These are phyloP conservation scores for Penicillium diatomitis DNA, from an alignment of 495 filamentous ascomycete genomes.

Conservation along the genomic window DNA sequence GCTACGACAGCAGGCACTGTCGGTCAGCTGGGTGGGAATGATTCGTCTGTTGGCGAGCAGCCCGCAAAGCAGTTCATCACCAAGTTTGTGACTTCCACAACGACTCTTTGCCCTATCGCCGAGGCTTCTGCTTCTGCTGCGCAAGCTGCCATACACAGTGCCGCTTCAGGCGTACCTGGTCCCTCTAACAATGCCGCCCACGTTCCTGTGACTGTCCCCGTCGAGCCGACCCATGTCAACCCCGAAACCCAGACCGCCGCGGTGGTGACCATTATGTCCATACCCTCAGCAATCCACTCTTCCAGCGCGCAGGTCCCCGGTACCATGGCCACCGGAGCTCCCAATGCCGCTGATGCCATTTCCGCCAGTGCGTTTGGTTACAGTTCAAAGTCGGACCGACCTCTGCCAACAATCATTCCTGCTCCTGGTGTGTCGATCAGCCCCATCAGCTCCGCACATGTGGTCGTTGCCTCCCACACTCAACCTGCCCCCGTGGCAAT, in stretches of 20 bases:
- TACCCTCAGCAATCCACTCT: background rate
- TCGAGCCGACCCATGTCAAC: background rate
- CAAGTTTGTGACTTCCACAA: conserved; percentile 9
- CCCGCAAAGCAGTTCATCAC: conserved; percentile 2
- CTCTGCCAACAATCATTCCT: conserved; percentile 6
- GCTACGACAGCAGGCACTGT: background rate
- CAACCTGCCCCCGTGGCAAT: conserved; percentile 1
- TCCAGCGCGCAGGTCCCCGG: background rate
- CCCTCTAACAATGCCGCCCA: background rate
- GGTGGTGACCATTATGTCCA: background rate
- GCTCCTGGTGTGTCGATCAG: conserved; percentile 1
- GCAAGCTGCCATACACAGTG: background rate
- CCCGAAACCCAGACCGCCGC: too few relatives aligned
- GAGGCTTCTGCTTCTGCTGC: background rate
- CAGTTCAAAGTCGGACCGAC: background rate
- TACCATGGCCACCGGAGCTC: background rate
- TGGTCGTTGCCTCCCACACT: conserved; percentile 1
- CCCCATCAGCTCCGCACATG: conserved; percentile 1
- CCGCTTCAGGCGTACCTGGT: background rate
- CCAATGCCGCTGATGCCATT: background rate
- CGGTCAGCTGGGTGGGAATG: background rate
- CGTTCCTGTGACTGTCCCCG: background rate
- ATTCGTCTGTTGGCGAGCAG: background rate
- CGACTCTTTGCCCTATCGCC: conserved; percentile 5
- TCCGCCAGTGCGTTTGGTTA: background rate